Percentiles rank a stretch among this genome's conserved stretches.
phyloP scores from a whole-genome alignment of 495 filamentous ascomycete species.

The Trichoderma orchidacearum region DNA sequence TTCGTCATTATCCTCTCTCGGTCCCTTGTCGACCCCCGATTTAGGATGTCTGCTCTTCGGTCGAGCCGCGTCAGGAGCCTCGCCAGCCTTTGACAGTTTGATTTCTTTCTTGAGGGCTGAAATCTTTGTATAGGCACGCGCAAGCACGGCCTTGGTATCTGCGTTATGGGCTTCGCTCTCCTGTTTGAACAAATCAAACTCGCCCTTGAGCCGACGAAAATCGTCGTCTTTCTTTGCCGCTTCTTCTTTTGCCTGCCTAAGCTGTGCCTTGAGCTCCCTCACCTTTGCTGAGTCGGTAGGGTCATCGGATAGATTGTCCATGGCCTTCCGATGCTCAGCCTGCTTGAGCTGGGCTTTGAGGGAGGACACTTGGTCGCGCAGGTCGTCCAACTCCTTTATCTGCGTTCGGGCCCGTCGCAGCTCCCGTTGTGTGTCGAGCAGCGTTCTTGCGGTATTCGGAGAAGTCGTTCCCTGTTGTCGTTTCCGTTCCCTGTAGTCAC shows the following conservation, averaged over 20 bases:
- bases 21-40: neutral
- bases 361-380: constrained; percentile 32
- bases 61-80: neutral
- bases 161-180: constrained; percentile 41
- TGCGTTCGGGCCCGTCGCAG: constrained; percentile 34
- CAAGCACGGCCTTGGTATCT: constrained; percentile 40
- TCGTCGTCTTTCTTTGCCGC: constrained; percentile 34
- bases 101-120: constrained; percentile 46
- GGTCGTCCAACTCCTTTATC: constrained; percentile 30
- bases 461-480: constrained; percentile 16
- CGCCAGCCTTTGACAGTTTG: constrained; percentile 16
- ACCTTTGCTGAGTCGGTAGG: constrained; percentile 19
- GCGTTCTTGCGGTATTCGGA: constrained; percentile 30
- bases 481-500: constrained; percentile 13
- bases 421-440: constrained; percentile 29
- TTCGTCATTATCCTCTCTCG: neutral
- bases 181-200: constrained; percentile 44
- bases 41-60: neutral
- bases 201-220: constrained; percentile 34
- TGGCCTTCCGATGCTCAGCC: constrained; percentile 28
- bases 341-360: constrained; percentile 30
- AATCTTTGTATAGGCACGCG: constrained; percentile 54
- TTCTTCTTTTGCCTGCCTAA: constrained; percentile 23
- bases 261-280: constrained; percentile 27
- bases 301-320: constrained; percentile 28